Base-by-base conservation (phyloP, 2,329 filamentous ascomycete genomes). In the Plectosphaerella cucumerina region DNA sequence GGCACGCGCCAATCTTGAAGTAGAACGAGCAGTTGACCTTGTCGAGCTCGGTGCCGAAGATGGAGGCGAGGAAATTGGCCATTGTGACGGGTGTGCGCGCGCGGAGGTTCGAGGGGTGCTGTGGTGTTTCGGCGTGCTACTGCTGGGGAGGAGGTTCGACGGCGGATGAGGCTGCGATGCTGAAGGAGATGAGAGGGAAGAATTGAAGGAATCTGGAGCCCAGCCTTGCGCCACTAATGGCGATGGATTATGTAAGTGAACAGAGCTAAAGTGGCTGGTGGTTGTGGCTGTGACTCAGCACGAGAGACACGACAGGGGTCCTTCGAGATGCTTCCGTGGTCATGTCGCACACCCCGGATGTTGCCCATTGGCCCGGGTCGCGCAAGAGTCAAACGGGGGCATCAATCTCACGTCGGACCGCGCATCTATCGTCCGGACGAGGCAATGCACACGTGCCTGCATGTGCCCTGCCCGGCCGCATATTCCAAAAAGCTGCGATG, bases 11-110 rank as follows among this genome's bases (percentile, higher is more conserved):
- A 72, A 99, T 99, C 79, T 99, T 99, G 53, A 75, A 75, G 85
- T 99, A 99, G 84, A 99, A 99, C 52, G 89, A 94, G 83, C 94
- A 97, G 82, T 97, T 97, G 78, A 97, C 92, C 70, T 93, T 99
- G 85, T 99, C 94, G 73, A 97, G 94, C 81, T 99, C 94, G 26
- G 94, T 99, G 66, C 94, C 94, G 80, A 99, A 99, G 76, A 99
- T 99, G 69, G 91, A 96, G 65, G 94, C 94, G 70, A 99, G 89
- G 70, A 97, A 97, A 80, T 97, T 97, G 66, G 92, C 92, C 92
- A 96, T 96, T 53, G 48, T 71, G 61, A 54, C 23, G 44, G 49
- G 8, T 4, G 20, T 44, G 44, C 6, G 44, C 14, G 9, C 33
- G 12, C n/a, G n/a, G n/a, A n/a, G n/a, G n/a, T n/a, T n/a, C n/a